These are phyloP conservation scores for Candida quercuum DNA, from an alignment of 805 yeast genomes.

Conservation along the genomic window DNA sequence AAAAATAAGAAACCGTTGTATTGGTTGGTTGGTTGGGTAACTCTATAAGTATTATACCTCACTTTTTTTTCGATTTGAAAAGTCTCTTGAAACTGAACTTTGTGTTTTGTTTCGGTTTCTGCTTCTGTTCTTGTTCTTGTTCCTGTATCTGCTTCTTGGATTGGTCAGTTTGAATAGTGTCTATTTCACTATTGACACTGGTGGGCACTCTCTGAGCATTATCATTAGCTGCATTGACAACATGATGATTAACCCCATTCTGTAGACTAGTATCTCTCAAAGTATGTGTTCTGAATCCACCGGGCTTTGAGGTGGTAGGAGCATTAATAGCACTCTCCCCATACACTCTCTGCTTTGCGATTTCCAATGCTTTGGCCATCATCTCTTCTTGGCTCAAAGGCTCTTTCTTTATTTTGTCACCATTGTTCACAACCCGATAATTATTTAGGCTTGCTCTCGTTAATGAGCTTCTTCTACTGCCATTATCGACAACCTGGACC, in stretches of 20 bases:
- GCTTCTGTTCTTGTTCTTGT: neutral
- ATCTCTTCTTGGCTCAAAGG: constrained; percentile 24
- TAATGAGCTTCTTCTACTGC: neutral
- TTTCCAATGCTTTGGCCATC: constrained; percentile 15
- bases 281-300: neutral
- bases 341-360: constrained; percentile 8
- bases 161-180: no score
- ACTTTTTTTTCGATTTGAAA: neutral
- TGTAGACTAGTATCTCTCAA: neutral
- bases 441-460: neutral
- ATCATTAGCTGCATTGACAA: no score
- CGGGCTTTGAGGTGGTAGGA: neutral
- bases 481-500: neutral
- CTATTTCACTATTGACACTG: no score
- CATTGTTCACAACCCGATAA: neutral
- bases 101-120: neutral
- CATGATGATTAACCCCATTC: no score
- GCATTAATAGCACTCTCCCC: constrained; percentile 1
- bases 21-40: no score
- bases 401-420: neutral
- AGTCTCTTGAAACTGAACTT: constrained; percentile 1
- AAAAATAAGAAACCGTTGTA: no score
- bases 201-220: no score
- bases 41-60: no score
- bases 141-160: neutral